These are phyloP conservation scores for Trichoderma sp. DNA, from an alignment of 2,329 filamentous ascomycete species.

Conservation along the genomic window DNA sequence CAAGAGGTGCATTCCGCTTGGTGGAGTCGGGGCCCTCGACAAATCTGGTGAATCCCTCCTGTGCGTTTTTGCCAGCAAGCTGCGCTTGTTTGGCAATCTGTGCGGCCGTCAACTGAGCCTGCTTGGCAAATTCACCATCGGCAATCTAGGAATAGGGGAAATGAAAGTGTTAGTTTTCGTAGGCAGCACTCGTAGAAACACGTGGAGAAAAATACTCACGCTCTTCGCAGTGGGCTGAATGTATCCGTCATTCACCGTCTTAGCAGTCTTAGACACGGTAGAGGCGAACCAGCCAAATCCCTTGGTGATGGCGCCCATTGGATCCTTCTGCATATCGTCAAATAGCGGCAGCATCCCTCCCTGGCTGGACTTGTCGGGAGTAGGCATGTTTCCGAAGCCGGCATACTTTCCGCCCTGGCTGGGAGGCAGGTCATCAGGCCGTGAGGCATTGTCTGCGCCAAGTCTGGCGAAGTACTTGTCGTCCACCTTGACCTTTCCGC, in stretches of 20 bases:
- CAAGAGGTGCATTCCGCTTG: slow-evolving; percentile 41
- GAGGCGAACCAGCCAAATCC: slow-evolving; percentile 92
- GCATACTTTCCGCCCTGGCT: slow-evolving; percentile 89
- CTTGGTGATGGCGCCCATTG: slow-evolving; percentile 81
- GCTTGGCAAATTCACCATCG: slow-evolving; percentile 72
- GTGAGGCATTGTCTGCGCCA: slow-evolving; percentile 75
- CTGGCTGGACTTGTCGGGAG: slow-evolving; percentile 44
- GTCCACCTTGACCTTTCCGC: slow-evolving; percentile 61
- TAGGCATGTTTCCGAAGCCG: slow-evolving; percentile 81
- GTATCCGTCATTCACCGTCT: slow-evolving; percentile 85
- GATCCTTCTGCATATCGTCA: slow-evolving; percentile 90
- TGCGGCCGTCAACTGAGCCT: slow-evolving; percentile 59
- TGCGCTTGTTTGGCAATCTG: slow-evolving; percentile 65
- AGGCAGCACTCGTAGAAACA: too few species aligned
- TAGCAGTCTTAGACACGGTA: slow-evolving; percentile 84
- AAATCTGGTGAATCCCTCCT: slow-evolving; percentile 79
- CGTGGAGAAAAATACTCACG: slow-evolving; percentile 24
- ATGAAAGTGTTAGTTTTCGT: slow-evolving; percentile 23
- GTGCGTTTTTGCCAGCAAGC: slow-evolving; percentile 69
- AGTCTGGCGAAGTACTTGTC: slow-evolving; percentile 88
- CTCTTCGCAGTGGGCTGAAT: slow-evolving; percentile 78
- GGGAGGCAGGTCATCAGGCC: slow-evolving; percentile 72
- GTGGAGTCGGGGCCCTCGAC: slow-evolving; percentile 67
- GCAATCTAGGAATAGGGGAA: slow-evolving; percentile 56
- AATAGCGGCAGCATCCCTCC: slow-evolving; percentile 59